phyloP scores from a whole-genome alignment of 768 basidiomycete species.

The Tylopilus balloui region DNA sequence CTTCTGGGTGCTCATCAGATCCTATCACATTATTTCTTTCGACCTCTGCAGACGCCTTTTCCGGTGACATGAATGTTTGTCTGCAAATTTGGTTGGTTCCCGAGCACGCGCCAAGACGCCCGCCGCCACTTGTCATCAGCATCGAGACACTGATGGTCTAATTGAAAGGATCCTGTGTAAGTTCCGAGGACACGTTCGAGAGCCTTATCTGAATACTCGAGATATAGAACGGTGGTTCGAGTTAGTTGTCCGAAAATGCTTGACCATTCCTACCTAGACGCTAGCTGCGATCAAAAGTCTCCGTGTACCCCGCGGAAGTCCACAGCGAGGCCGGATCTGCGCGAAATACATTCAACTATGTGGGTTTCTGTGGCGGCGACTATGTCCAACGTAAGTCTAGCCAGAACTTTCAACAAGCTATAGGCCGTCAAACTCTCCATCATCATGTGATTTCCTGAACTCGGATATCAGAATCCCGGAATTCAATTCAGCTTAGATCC shows the following conservation, averaged over 20 bases:
- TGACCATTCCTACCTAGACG: no score
- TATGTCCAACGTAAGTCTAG: background rate
- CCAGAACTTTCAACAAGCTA: background rate
- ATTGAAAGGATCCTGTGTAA: background rate
- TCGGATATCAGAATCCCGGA: background rate
- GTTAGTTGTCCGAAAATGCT: no score
- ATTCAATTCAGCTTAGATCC: background rate
- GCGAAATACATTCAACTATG: background rate
- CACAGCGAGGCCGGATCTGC: constrained; percentile 1
- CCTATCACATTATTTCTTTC: background rate
- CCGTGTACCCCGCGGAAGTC: background rate
- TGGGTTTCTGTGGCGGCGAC: background rate
- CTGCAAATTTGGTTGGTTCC: no score
- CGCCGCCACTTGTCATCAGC: background rate
- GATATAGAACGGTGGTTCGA: background rate
- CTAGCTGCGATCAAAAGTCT: background rate
- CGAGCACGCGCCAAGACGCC: background rate
- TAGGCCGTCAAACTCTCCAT: background rate
- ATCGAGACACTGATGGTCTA: background rate
- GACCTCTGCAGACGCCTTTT: background rate
- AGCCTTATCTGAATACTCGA: background rate
- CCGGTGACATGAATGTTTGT: background rate
- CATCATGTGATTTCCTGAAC: background rate
- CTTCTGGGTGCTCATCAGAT: background rate
- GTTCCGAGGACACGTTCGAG: background rate